Evolutionary conservation across 345 rosid genomes (phyloP).

Genomic region (Leavenworthia alabamica): DNA sequence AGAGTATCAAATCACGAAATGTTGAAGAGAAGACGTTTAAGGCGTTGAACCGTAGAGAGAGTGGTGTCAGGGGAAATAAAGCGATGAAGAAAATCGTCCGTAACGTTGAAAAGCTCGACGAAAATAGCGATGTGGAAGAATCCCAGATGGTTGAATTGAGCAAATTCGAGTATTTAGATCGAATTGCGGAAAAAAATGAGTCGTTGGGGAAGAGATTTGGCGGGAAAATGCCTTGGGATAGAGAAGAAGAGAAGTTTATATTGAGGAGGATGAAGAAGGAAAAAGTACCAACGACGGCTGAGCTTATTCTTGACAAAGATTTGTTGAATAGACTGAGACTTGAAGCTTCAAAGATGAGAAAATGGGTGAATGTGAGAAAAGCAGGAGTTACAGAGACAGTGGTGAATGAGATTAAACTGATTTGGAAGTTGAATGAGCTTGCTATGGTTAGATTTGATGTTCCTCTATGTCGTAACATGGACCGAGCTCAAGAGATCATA

Average conservation of each 20-base stretch:
- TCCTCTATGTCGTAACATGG: constrained; percentile 77
- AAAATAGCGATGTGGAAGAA: constrained; percentile 17
- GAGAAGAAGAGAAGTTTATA: constrained; percentile 45
- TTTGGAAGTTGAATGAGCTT: constrained; percentile 58
- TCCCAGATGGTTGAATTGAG: constrained; percentile 6
- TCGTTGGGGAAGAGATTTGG: constrained; percentile 8
- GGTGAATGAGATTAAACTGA: constrained; percentile 46
- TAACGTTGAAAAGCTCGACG: constrained; percentile 47
- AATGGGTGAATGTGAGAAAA: constrained; percentile 83
- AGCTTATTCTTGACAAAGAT: constrained; percentile 46
- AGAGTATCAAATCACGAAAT: constrained; percentile 1
- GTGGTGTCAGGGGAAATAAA: constrained; percentile 65
- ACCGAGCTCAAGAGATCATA: constrained; percentile 68
- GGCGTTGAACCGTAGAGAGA: constrained; percentile 57
- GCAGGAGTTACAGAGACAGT: constrained; percentile 69
- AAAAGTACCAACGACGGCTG: constrained; percentile 42
- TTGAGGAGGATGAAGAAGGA: constrained; percentile 55
- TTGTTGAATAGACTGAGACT: constrained; percentile 52
- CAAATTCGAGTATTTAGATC: constrained; percentile 33
- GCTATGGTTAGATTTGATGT: constrained; percentile 66
- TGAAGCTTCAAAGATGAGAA: constrained; percentile 55
- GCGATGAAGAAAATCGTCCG: constrained; percentile 55
- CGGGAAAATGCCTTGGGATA: constrained; percentile 64
- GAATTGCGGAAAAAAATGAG: constrained; percentile 4
- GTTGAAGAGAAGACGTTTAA: constrained; percentile 41